phyloP scores from a whole-genome alignment of 2,329 filamentous ascomycete genomes.

The Endocalyx cinctus region DNA sequence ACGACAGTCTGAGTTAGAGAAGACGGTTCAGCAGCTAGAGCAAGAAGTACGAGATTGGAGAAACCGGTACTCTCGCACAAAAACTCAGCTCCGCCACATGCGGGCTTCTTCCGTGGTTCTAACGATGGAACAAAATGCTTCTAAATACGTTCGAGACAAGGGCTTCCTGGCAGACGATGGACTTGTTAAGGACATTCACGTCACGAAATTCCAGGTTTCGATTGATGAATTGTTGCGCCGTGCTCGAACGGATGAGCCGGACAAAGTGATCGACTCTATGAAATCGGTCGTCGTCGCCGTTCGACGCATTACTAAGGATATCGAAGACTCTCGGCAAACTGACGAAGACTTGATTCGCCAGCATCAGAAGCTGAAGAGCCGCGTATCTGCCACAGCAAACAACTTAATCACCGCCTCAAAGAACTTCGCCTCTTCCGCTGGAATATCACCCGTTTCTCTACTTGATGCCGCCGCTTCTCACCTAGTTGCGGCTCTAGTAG shows the following conservation, averaged over 20 bases:
- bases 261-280: slow-evolving; percentile 77
- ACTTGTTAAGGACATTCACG: slow-evolving; percentile 81
- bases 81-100: slow-evolving; percentile 79
- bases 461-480: slow-evolving; percentile 92
- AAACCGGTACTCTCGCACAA: slow-evolving; percentile 79
- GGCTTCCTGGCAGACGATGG: slow-evolving; percentile 68
- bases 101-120: slow-evolving; percentile 77
- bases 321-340: slow-evolving; percentile 54
- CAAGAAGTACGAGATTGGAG: slow-evolving; percentile 86
- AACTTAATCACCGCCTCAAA: slow-evolving; percentile 92
- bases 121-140: slow-evolving; percentile 64
- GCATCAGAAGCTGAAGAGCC: slow-evolving; percentile 68
- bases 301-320: slow-evolving; percentile 77
- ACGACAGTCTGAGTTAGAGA: slow-evolving; percentile 73
- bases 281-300: slow-evolving; percentile 80
- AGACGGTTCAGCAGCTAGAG: slow-evolving; percentile 72
- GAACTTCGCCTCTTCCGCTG: slow-evolving; percentile 78
- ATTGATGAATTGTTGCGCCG: slow-evolving; percentile 84
- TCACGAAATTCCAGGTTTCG: slow-evolving; percentile 91
- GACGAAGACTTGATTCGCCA: slow-evolving; percentile 53
- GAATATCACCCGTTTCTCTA: slow-evolving; percentile 87
- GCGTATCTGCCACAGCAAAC: slow-evolving; percentile 90
- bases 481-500: slow-evolving; percentile 78
- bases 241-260: slow-evolving; percentile 69
- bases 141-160: slow-evolving; percentile 59